Evolutionary conservation across 306 rosid genomes (phyloP), one percentile per base, ranked within the genome.

Genomic region (Morella rubra): DNA sequence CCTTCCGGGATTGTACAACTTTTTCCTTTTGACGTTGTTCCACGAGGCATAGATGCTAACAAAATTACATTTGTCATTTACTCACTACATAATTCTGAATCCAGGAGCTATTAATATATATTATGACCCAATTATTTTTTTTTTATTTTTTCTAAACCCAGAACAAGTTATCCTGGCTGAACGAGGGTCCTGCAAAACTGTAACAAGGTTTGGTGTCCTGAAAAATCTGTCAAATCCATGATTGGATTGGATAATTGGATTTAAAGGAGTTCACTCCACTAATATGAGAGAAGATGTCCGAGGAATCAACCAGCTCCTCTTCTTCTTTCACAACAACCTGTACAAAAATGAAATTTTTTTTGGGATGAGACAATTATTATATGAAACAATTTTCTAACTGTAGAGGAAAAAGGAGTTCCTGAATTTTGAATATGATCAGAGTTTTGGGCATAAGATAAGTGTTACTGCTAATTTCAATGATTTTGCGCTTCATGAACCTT

Each of bases 201-300:
- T 82, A 84, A 71, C 15, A 11, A 75, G 76, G 56, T 82, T 79
- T 84, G 69, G 74, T 68, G n/a, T 16, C 47, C 41, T 18, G 72
- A 77, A 77, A 59, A 49, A 68, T 55, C 42, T 8, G 22, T 92
- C 86, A 91, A 82, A 90, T 90, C 99, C 97, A 93, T 22, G 99
- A 91, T 55, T 91, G 99, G 80, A 89, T 89, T 69, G 93, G 89
- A 79, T 82, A 91, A 91, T 84, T 93, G 93, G 92, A 91, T 83
- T 92, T 89, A 91, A 96, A 96, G 75, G 99, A 92, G 90, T 96
- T 96, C 79, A 96, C 99, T n/a, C 99, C 99, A 89, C 96, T 93
- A 75, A 96, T 91, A 79, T 91, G 99, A 71, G 98, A 91, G 85
- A 92, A 92, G 60, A 96, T 92, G 74, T 92, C 99, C 50, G 99